phyloP scores from a whole-genome alignment of 2,329 filamentous ascomycete genomes.

The Dryadomyces quercivorus region DNA sequence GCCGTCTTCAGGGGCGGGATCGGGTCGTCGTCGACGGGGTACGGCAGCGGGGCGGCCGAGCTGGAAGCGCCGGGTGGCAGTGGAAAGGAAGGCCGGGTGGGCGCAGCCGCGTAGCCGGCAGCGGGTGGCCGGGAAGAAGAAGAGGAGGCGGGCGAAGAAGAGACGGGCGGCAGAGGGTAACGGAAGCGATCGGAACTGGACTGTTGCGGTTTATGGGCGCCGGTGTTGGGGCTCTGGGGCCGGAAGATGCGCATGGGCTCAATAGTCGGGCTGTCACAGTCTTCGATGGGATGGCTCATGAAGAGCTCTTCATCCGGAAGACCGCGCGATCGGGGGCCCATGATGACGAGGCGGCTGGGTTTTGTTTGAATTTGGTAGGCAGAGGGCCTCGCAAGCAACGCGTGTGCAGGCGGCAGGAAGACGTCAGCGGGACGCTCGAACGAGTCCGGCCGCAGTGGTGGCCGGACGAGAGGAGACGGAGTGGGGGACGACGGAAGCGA shows the following conservation, averaged over 20 bases:
- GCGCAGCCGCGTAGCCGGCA: constrained; percentile 26
- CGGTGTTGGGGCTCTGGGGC: constrained; percentile 51
- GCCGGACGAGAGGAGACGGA: not conserved
- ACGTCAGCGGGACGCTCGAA: too few species aligned
- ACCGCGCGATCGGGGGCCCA: constrained; percentile 46
- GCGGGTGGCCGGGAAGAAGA: constrained; percentile 5
- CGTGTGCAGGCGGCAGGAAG: not conserved
- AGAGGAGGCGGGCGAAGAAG: constrained; percentile 11
- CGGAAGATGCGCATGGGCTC: constrained; percentile 80
- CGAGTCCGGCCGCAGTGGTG: too few species aligned
- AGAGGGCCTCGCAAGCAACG: not conserved
- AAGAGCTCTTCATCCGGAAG: constrained; percentile 76
- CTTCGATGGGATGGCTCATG: constrained; percentile 41
- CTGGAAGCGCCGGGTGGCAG: constrained; percentile 58
- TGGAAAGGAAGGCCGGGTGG: constrained; percentile 47
- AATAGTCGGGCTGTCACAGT: constrained; percentile 62
- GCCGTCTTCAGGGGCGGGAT: constrained; percentile 29
- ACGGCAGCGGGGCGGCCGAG: constrained; percentile 55
- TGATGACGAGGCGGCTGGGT: constrained; percentile 6
- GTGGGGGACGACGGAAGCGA: not conserved
- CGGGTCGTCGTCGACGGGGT: constrained; percentile 57
- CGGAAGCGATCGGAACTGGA: constrained; percentile 30
- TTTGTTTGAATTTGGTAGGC: not conserved
- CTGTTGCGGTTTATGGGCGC: constrained; percentile 12
- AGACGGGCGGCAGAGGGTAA: constrained; percentile 35